A percentile compares a stretch with the other conserved stretches of the same genome.
Conservation (phyloP, 805 yeast genomes). For the Nakazawaea ernobii region DNA sequence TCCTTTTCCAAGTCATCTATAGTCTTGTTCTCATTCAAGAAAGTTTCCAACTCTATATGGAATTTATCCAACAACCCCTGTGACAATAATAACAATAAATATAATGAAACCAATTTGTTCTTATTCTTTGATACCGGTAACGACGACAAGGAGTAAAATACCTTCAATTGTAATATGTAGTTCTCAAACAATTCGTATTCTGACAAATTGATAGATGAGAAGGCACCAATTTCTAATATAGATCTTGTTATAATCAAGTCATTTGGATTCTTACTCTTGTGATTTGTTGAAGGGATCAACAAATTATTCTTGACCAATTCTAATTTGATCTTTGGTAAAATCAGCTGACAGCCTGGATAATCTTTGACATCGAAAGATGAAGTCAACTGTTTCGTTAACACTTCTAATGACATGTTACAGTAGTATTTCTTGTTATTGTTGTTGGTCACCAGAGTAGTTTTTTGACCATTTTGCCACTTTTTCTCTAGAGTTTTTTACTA, state of each 20-base stretch:
- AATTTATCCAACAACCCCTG: slow-evolving; percentile 82
- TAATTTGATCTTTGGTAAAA: slow-evolving; percentile 69
- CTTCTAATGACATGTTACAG: slow-evolving; percentile 54
- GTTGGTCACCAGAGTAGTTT: neutral
- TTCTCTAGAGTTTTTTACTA: neutral
- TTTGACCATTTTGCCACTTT: neutral
- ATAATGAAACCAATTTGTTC: slow-evolving; percentile 69
- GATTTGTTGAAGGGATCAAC: slow-evolving; percentile 55
- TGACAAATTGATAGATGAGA: slow-evolving; percentile 61
- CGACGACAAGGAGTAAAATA: slow-evolving; percentile 52
- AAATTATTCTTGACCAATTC: slow-evolving; percentile 74
- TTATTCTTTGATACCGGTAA: slow-evolving; percentile 46
- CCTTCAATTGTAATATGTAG: slow-evolving; percentile 66
- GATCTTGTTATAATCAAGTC: slow-evolving; percentile 78
- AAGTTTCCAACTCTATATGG: slow-evolving; percentile 81
- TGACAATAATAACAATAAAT: slow-evolving; percentile 69
- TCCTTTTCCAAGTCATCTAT: slow-evolving; percentile 56
- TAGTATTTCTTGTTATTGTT: neutral
- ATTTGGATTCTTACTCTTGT: slow-evolving; percentile 35
- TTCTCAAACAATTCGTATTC: slow-evolving; percentile 66
- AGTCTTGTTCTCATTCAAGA: slow-evolving; percentile 41
- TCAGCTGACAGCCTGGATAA: slow-evolving; percentile 51
- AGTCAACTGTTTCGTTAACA: slow-evolving; percentile 65
- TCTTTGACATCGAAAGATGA: slow-evolving; percentile 56
- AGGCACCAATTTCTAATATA: slow-evolving; percentile 84